These are phyloP conservation scores for Metarhizium album DNA, from an alignment of 2,329 filamentous ascomycete genomes.

Conservation along the genomic window DNA sequence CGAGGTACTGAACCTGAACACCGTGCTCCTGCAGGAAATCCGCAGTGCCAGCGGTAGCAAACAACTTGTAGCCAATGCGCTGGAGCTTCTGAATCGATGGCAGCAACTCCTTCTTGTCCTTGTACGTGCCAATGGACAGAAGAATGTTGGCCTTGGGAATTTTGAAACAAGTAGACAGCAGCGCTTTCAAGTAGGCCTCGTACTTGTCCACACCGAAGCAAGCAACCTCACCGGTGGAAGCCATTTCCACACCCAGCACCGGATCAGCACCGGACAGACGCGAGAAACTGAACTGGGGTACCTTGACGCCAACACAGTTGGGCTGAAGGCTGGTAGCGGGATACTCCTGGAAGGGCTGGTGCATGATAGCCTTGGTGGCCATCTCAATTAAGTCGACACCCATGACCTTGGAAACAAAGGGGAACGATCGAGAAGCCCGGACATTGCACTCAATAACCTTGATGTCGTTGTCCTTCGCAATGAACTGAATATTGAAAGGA, in stretches of 20 bases:
- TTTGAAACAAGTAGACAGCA: slow-evolving; percentile 93
- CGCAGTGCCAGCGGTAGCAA: slow-evolving; percentile 90
- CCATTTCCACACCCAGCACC: slow-evolving; percentile 97
- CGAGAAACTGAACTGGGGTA: slow-evolving; percentile 98
- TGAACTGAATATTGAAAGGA: slow-evolving; percentile 98
- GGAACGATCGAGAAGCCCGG: slow-evolving; percentile 89
- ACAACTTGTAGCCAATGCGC: slow-evolving; percentile 87
- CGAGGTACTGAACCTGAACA: slow-evolving; percentile 85
- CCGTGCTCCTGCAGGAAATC: slow-evolving; percentile 93
- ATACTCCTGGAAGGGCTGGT: slow-evolving; percentile 70
- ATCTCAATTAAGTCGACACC: slow-evolving; percentile 95
- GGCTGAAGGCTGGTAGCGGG: slow-evolving; percentile 64
- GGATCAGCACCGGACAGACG: slow-evolving; percentile 92
- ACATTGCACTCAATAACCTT: slow-evolving; percentile 99
- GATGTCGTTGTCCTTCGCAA: slow-evolving; percentile 98
- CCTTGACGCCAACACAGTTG: slow-evolving; percentile 90
- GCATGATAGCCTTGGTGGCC: slow-evolving; percentile 95
- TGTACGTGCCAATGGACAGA: slow-evolving; percentile 91
- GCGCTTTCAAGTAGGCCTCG: slow-evolving; percentile 92
- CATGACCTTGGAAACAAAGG: slow-evolving; percentile 98
- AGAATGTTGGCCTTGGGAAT: slow-evolving; percentile 92
- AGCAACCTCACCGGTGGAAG: slow-evolving; percentile 94
- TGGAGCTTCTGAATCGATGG: slow-evolving; percentile 84
- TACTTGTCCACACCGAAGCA: slow-evolving; percentile 94
- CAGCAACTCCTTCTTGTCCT: slow-evolving; percentile 96